phyloP scores from a whole-genome alignment of 371 early-diverging fungal genomes.

The Actinomortierella wolfii region DNA sequence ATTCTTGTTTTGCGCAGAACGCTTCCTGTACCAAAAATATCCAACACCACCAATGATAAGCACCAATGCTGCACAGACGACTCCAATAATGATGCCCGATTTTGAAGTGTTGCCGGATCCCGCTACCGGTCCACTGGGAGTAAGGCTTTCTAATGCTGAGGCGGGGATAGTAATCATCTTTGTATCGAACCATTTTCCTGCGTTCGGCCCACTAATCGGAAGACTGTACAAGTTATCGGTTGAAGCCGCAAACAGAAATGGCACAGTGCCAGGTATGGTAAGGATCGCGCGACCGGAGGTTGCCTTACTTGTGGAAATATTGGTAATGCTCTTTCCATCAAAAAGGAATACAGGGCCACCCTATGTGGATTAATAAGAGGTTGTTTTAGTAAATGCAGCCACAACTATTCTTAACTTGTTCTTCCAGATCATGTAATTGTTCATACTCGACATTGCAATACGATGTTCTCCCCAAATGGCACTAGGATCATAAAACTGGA shows the following conservation, averaged over 20 bases:
- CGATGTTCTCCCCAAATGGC: constrained; percentile 5
- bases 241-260: constrained; percentile 2
- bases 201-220: constrained; percentile 5
- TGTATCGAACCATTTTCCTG: constrained; percentile 4
- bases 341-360: constrained; percentile 6
- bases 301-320: constrained; percentile 5
- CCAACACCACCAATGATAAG: constrained; percentile 6
- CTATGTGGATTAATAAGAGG: constrained; percentile 5
- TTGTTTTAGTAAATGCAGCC: constrained; percentile 4
- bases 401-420: constrained; percentile 1
- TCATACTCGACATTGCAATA: constrained; percentile 5
- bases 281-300: background rate
- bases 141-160: constrained; percentile 7
- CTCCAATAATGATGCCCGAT: constrained; percentile 5
- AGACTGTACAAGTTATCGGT: constrained; percentile 5
- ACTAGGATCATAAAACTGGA: constrained; percentile 1
- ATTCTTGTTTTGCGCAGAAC: constrained; percentile 6
- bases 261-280: constrained; percentile 6
- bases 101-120: constrained; percentile 5
- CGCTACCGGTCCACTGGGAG: constrained; percentile 5
- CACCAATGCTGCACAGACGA: constrained; percentile 4
- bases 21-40: constrained; percentile 7
- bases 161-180: constrained; percentile 7
- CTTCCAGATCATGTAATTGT: constrained; percentile 5
- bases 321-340: constrained; percentile 6